Conservation (phyloP, 2,329 filamentous ascomycete species). For the Cladophialophora bantiana region DNA sequence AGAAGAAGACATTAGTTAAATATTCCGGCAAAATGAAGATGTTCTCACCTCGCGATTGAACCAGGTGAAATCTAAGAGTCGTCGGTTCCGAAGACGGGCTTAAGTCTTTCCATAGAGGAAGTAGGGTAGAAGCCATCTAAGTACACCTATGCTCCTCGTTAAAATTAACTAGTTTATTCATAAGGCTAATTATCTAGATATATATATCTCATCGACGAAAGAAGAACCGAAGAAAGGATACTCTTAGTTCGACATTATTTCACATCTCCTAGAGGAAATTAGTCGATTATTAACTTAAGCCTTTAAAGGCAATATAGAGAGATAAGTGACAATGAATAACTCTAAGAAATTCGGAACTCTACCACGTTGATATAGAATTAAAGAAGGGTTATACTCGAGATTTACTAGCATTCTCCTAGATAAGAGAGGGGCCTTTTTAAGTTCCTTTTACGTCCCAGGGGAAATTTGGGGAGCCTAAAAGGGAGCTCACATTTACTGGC, state of each 20-base stretch:
- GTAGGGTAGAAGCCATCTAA: conserved; percentile 9
- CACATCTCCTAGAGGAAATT: conserved; percentile 6
- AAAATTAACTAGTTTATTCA: conserved; percentile 17
- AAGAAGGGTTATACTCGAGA: neutral
- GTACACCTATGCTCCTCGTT: conserved; percentile 5
- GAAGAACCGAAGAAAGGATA: conserved; percentile 18
- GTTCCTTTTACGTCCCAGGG: conserved; percentile 12
- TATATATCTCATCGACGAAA: conserved; percentile 22
- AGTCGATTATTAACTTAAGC: conserved; percentile 1
- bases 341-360: conserved; percentile 13
- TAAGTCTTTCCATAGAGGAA: conserved; percentile 19
- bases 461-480: conserved; percentile 12
- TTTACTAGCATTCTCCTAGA: conserved; percentile 6
- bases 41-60: conserved; percentile 15
- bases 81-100: conserved; percentile 6
- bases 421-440: conserved; percentile 9
- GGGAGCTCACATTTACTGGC: no score
- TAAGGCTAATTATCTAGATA: conserved; percentile 4
- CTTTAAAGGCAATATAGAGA: conserved; percentile 7
- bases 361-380: conserved; percentile 9
- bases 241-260: conserved; percentile 13
- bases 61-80: conserved; percentile 13
- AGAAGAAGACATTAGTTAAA: conserved; percentile 15
- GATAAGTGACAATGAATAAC: conserved; percentile 6
- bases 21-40: neutral